Conservation (phyloP, 345 rosid genomes). For the Eucalyptus decipiens region DNA sequence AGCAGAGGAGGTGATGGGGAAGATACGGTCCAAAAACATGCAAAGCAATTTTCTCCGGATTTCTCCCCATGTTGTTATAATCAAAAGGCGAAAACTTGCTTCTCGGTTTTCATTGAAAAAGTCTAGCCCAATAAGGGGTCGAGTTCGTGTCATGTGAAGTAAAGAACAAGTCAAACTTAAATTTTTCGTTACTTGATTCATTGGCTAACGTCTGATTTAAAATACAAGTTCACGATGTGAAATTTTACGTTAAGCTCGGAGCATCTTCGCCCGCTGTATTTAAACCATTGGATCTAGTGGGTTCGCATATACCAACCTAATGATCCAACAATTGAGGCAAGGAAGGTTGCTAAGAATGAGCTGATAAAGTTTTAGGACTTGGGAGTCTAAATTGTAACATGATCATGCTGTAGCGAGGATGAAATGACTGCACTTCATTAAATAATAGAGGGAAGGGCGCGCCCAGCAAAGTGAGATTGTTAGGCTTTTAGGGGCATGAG, state of each 20-base stretch:
- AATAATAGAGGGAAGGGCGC: no score
- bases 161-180: no score
- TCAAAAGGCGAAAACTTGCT: background rate
- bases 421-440: no score
- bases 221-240: no score
- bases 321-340: background rate
- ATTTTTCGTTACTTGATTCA: fast-evolving
- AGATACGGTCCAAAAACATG: background rate
- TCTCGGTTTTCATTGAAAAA: background rate
- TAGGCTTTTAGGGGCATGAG: background rate
- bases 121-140: background rate
- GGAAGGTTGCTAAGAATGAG: background rate
- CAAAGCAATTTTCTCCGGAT: background rate
- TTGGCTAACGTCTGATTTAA: fast-evolving
- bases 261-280: fast-evolving
- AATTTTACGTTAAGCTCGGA: background rate
- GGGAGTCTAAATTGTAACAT: no score
- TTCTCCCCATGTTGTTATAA: background rate
- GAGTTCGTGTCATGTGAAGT: no score
- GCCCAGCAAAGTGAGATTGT: no score
- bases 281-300: background rate
- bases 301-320: background rate
- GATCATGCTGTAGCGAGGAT: no score
- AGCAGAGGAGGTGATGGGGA: fast-evolving
- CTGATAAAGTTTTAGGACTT: no score